Evolutionary conservation across 108 stramenopile species (phyloP).

Genomic region (Pseudonitzschia multiseries): DNA sequence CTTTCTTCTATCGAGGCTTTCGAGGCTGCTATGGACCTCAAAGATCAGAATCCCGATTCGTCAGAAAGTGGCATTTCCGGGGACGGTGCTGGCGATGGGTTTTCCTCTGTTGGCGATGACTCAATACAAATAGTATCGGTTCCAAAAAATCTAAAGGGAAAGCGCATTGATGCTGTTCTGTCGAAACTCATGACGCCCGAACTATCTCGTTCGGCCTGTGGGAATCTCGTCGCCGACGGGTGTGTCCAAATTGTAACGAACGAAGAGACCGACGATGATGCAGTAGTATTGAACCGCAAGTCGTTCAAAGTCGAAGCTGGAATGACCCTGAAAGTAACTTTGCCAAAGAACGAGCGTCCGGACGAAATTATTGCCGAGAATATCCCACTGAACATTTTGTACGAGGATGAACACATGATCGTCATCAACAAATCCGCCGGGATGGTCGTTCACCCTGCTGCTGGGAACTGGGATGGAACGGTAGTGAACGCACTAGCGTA

Average conservation of each 20-base stretch:
- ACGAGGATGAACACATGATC: slow-evolving; percentile 92
- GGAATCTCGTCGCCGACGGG: slow-evolving; percentile 45
- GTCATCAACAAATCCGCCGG: slow-evolving; percentile 91
- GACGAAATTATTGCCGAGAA: slow-evolving; percentile 77
- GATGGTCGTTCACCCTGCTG: slow-evolving; percentile 98
- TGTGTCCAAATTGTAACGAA: slow-evolving; percentile 22
- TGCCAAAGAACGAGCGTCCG: slow-evolving; percentile 37
- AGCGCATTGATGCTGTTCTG: slow-evolving; percentile 55
- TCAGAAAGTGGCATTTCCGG: background rate
- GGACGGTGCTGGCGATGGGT: slow-evolving; percentile 17
- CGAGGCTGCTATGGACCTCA: slow-evolving; percentile 38
- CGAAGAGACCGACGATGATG: background rate
- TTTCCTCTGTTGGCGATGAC: background rate
- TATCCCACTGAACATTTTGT: slow-evolving; percentile 80
- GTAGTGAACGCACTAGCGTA: slow-evolving; percentile 94
- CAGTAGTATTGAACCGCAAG: slow-evolving; percentile 39
- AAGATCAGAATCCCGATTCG: background rate
- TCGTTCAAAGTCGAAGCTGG: slow-evolving; percentile 51
- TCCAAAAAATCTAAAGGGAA: slow-evolving; percentile 35
- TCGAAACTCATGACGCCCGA: slow-evolving; percentile 31
- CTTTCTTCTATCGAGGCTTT: slow-evolving; percentile 49
- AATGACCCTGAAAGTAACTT: slow-evolving; percentile 25
- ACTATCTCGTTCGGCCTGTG: slow-evolving; percentile 54
- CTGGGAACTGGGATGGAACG: slow-evolving; percentile 95
- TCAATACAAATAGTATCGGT: slow-evolving; percentile 21